Percentiles rank a stretch among this genome's conserved stretches.
These are phyloP conservation scores for Xylaria sp. DNA, from an alignment of 495 filamentous ascomycete genomes.

Conservation along the genomic window DNA sequence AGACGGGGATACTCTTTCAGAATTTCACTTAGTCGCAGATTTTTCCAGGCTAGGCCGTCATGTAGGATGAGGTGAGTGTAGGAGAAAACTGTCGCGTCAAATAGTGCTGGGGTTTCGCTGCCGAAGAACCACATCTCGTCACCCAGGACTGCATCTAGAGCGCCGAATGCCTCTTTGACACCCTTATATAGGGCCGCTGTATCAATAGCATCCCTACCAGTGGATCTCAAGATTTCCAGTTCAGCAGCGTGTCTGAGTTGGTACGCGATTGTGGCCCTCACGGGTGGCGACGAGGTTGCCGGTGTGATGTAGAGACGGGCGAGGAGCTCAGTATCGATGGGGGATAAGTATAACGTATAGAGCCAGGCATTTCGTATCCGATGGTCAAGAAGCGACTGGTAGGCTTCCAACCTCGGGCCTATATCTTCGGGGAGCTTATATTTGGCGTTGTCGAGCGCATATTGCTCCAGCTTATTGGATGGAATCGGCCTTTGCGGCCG, in stretches of 20 bases:
- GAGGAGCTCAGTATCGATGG: constrained; percentile 67
- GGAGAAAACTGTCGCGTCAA: constrained; percentile 89
- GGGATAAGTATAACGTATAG: constrained; percentile 77
- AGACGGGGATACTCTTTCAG: constrained; percentile 44
- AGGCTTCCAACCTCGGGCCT: constrained; percentile 69
- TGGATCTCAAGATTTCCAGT: constrained; percentile 71
- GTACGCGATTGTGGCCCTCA: constrained; percentile 66
- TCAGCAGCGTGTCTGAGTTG: constrained; percentile 75
- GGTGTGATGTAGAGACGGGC: constrained; percentile 72
- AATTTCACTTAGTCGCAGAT: constrained; percentile 30
- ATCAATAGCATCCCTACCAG: constrained; percentile 59
- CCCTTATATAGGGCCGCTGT: constrained; percentile 68
- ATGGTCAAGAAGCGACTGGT: constrained; percentile 79
- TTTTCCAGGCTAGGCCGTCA: constrained; percentile 63
- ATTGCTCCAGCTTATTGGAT: constrained; percentile 71
- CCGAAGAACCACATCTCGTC: constrained; percentile 57
- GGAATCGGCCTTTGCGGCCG: constrained; percentile 57
- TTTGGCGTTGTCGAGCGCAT: constrained; percentile 56
- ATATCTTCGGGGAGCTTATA: constrained; percentile 23
- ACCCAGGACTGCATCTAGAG: constrained; percentile 73
- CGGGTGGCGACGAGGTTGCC: constrained; percentile 64
- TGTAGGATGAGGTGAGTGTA: constrained; percentile 86
- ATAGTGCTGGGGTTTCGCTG: constrained; percentile 64
- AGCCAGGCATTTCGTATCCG: constrained; percentile 89
- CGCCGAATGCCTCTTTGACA: constrained; percentile 74